Evolutionary conservation across 495 filamentous ascomycete genomes (phyloP).

Genomic region (Penicillium waksmanii): DNA sequence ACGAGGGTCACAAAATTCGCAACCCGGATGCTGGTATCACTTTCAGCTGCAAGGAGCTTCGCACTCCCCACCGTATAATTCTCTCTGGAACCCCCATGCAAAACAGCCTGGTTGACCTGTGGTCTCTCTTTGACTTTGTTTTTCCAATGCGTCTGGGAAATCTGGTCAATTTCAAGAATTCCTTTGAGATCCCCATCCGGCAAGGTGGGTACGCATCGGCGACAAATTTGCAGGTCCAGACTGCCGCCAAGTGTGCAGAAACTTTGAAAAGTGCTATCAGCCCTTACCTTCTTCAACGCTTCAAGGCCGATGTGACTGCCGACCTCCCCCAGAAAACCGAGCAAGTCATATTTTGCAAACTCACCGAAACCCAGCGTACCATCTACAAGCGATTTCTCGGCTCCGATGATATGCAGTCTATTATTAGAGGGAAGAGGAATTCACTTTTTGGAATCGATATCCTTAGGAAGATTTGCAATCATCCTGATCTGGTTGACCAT

Average conservation of each 20-base stretch:
- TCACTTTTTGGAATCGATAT: constrained; percentile 87
- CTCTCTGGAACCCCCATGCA: constrained; percentile 97
- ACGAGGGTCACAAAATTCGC: constrained; percentile 97
- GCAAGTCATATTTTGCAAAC: constrained; percentile 91
- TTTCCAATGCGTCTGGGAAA: constrained; percentile 94
- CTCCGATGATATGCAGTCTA: constrained; percentile 79
- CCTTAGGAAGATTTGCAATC: constrained; percentile 95
- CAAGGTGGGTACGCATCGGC: constrained; percentile 93
- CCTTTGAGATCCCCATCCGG: constrained; percentile 91
- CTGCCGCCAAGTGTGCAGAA: constrained; percentile 86
- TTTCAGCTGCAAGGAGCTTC: constrained; percentile 87
- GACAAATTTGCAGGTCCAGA: constrained; percentile 87
- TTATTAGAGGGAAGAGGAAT: constrained; percentile 73
- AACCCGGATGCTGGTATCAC: constrained; percentile 94
- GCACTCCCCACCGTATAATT: constrained; percentile 86
- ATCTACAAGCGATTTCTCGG: constrained; percentile 79
- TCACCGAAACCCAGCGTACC: constrained; percentile 74
- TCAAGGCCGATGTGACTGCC: constrained; percentile 91
- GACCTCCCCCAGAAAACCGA: constrained; percentile 95
- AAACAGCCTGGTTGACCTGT: constrained; percentile 94
- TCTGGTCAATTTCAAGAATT: constrained; percentile 81
- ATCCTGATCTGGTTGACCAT: constrained; percentile 83
- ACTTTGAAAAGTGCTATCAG: constrained; percentile 89
- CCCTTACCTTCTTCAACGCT: constrained; percentile 88
- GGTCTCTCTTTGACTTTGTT: constrained; percentile 96